Conservation (phyloP, 129 eudicot species). For the Gnaphalium uliginosum region DNA sequence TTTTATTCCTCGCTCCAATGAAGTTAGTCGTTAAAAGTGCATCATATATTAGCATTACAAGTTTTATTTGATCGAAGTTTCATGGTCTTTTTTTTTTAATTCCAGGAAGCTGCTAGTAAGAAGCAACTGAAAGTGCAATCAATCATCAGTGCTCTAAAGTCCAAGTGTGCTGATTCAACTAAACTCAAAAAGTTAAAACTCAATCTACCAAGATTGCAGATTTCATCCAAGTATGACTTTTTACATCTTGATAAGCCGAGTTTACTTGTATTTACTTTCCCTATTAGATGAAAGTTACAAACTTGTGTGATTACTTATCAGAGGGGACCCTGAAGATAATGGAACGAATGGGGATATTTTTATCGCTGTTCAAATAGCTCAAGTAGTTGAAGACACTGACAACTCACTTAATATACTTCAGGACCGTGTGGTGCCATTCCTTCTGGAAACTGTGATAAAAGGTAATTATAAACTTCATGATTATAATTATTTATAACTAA, state of each 20-base stretch:
- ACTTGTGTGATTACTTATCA: slow-evolving; percentile 37
- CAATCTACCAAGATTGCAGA: slow-evolving; percentile 53
- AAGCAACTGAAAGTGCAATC: slow-evolving; percentile 48
- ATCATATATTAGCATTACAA: neutral
- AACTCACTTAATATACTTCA: slow-evolving; percentile 50
- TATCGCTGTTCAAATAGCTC: slow-evolving; percentile 56
- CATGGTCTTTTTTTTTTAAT: neutral
- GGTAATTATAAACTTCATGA: slow-evolving; percentile 41
- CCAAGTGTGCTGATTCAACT: slow-evolving; percentile 39
- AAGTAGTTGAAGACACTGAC: slow-evolving; percentile 39
- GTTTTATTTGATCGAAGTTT: neutral
- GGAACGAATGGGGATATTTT: slow-evolving; percentile 41
- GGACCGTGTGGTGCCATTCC: slow-evolving; percentile 69
- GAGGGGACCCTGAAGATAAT: slow-evolving; percentile 45
- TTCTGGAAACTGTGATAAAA: slow-evolving; percentile 74
- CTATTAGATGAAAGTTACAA: neutral
- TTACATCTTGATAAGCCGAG: slow-evolving; percentile 3
- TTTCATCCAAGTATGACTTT: slow-evolving; percentile 59
- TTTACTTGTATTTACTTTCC: neutral
- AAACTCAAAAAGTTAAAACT: slow-evolving; percentile 43
- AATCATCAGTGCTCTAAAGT: slow-evolving; percentile 53
- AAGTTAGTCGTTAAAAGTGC: too few relatives aligned
- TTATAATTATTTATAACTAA: neutral
- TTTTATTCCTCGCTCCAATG: too few relatives aligned
- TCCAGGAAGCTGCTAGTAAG: slow-evolving; percentile 61